These are phyloP conservation scores for Russula emetica DNA, from an alignment of 768 basidiomycete genomes.

Conservation along the genomic window DNA sequence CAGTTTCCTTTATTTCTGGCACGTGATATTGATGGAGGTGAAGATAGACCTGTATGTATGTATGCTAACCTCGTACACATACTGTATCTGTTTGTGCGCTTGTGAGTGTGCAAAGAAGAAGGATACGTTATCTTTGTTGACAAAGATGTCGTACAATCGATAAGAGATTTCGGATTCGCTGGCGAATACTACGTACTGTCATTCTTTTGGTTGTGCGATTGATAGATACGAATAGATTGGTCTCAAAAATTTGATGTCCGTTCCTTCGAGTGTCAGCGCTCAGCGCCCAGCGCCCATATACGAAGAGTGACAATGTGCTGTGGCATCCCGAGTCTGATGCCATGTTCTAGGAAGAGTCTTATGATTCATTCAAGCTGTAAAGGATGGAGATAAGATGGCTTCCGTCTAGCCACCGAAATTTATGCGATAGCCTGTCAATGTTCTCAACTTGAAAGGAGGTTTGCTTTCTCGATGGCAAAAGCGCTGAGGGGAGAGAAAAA, in stretches of 20 bases:
- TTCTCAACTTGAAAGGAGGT: background rate
- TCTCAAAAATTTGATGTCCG: background rate
- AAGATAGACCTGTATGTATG: slow-evolving; percentile 5
- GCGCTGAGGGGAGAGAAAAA: background rate
- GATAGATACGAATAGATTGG: background rate
- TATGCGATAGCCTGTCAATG: background rate
- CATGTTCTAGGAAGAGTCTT: background rate
- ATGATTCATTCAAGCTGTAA: too few relatives aligned
- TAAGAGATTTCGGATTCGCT: background rate
- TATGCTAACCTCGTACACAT: background rate
- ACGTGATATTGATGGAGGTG: slow-evolving; percentile 5
- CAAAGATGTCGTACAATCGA: background rate
- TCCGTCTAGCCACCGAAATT: background rate
- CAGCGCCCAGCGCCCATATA: background rate
- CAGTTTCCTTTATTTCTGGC: background rate
- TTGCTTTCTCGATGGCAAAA: background rate
- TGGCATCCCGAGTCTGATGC: background rate
- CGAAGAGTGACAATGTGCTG: background rate
- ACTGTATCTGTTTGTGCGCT: background rate
- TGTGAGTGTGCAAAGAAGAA: background rate
- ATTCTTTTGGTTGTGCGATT: background rate
- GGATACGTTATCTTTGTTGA: background rate
- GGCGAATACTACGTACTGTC: background rate
- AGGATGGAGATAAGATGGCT: too few relatives aligned
- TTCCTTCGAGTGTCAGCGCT: background rate